Percentiles rank a stretch among this genome's conserved stretches.
phyloP scores from a whole-genome alignment of 495 filamentous ascomycete species.

The Penicillium chermesinum region DNA sequence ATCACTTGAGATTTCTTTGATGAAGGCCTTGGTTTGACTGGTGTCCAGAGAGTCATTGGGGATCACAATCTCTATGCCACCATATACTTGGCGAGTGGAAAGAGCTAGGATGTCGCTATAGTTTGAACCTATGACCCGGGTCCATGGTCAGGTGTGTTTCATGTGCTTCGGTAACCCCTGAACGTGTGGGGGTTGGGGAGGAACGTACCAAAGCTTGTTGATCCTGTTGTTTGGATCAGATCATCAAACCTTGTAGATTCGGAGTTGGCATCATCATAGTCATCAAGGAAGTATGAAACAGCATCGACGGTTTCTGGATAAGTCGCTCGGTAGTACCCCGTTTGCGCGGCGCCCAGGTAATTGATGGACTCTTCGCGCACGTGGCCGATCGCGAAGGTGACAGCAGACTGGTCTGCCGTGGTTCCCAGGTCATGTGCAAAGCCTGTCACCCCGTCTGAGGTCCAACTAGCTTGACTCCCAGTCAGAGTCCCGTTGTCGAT shows the following conservation, averaged over 20 bases:
- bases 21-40: slow-evolving; percentile 33
- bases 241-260: slow-evolving; percentile 28
- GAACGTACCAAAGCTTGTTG: slow-evolving; percentile 15
- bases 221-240: slow-evolving; percentile 18
- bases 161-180: neutral
- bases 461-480: slow-evolving; percentile 20
- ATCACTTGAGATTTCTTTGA: slow-evolving; percentile 47
- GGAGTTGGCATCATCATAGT: slow-evolving; percentile 31
- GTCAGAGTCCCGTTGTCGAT: slow-evolving; percentile 25
- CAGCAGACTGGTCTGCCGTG: slow-evolving; percentile 16
- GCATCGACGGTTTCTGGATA: slow-evolving; percentile 21
- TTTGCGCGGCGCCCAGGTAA: slow-evolving; percentile 35
- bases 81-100: slow-evolving; percentile 38
- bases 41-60: slow-evolving; percentile 35
- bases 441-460: slow-evolving; percentile 25
- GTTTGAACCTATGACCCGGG: slow-evolving; percentile 22
- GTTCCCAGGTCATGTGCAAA: slow-evolving; percentile 36
- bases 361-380: slow-evolving; percentile 35
- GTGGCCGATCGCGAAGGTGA: slow-evolving; percentile 43
- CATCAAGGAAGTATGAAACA: slow-evolving; percentile 34
- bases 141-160: neutral
- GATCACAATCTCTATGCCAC: slow-evolving; percentile 39
- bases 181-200: too few species aligned
- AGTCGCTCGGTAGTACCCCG: slow-evolving; percentile 33
- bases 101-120: slow-evolving; percentile 42